Percentiles rank a stretch among this genome's conserved stretches.
phyloP scores from a whole-genome alignment of 345 rosid species.

The Aethionema arabicum region DNA sequence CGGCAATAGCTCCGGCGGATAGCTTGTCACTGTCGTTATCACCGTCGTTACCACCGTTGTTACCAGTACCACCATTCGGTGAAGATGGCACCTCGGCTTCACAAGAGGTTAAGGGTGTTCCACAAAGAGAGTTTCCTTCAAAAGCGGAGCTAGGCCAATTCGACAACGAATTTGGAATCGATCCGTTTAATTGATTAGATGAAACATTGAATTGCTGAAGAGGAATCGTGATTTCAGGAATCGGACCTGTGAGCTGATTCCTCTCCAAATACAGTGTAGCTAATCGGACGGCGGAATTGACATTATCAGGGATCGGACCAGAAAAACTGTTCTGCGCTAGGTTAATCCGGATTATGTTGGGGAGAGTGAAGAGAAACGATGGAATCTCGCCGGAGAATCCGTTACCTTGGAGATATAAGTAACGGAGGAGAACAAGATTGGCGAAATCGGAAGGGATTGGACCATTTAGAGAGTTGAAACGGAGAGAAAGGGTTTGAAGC shows the following conservation, averaged over 20 bases:
- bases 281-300: slow-evolving; percentile 54
- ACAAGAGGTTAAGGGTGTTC: slow-evolving; percentile 58
- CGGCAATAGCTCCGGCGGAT: slow-evolving; percentile 69
- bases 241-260: slow-evolving; percentile 64
- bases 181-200: slow-evolving; percentile 56
- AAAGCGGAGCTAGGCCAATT: slow-evolving; percentile 43
- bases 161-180: slow-evolving; percentile 49
- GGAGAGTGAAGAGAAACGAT: slow-evolving; percentile 51
- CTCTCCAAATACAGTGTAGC: slow-evolving; percentile 54
- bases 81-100: slow-evolving; percentile 10
- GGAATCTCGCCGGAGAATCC: slow-evolving; percentile 76
- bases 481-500: slow-evolving; percentile 72
- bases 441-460: slow-evolving; percentile 65
- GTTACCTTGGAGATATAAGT: slow-evolving; percentile 74
- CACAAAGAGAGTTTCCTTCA: slow-evolving; percentile 69
- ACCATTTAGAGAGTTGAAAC: slow-evolving; percentile 75
- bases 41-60: neutral
- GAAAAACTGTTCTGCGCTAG: slow-evolving; percentile 55
- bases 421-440: slow-evolving; percentile 49
- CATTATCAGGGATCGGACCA: slow-evolving; percentile 55
- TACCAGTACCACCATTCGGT: too few species aligned
- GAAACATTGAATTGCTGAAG: slow-evolving; percentile 72
- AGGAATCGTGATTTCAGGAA: slow-evolving; percentile 54
- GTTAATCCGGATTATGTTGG: slow-evolving; percentile 55
- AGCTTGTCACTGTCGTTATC: slow-evolving; percentile 31